These are phyloP conservation scores for Stygiomarasmius scandens DNA, from an alignment of 1,284 basidiomycete species.

Conservation along the genomic window DNA sequence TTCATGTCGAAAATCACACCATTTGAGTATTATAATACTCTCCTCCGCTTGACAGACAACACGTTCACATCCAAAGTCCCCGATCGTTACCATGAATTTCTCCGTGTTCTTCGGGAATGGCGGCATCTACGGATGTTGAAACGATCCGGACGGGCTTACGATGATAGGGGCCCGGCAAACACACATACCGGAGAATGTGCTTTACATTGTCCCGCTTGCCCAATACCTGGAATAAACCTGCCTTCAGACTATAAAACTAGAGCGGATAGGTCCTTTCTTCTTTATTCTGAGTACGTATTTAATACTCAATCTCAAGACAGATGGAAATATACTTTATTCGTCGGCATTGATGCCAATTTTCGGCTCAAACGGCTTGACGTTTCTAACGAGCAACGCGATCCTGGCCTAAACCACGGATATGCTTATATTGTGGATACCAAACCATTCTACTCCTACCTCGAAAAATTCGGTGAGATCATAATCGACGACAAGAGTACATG, in stretches of 20 bases:
- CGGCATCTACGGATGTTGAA: constrained; percentile 22
- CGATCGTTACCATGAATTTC: constrained; percentile 13
- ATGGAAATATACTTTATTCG: not conserved
- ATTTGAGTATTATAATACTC: constrained; percentile 26
- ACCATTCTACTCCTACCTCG: constrained; percentile 7
- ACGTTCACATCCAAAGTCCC: constrained; percentile 17
- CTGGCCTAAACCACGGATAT: constrained; percentile 16
- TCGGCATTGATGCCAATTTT: no score
- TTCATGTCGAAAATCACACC: constrained; percentile 26
- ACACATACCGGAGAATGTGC: no score
- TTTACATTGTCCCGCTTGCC: no score
- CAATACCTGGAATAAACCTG: constrained; percentile 21
- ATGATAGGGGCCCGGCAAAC: constrained; percentile 8
- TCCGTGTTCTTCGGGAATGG: constrained; percentile 18
- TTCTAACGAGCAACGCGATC: constrained; percentile 10
- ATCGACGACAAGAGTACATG: constrained; percentile 9
- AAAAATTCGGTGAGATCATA: constrained; percentile 4
- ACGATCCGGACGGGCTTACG: constrained; percentile 18
- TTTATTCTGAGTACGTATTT: not conserved
- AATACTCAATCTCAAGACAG: not conserved
- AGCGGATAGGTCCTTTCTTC: not conserved
- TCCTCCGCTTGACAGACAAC: constrained; percentile 26
- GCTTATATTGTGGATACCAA: constrained; percentile 16
- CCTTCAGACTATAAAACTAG: constrained; percentile 6
- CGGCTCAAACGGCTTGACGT: constrained; percentile 13